phyloP scores from a whole-genome alignment of 176 grass and related monocot species.

The Panicum miliaceum region DNA sequence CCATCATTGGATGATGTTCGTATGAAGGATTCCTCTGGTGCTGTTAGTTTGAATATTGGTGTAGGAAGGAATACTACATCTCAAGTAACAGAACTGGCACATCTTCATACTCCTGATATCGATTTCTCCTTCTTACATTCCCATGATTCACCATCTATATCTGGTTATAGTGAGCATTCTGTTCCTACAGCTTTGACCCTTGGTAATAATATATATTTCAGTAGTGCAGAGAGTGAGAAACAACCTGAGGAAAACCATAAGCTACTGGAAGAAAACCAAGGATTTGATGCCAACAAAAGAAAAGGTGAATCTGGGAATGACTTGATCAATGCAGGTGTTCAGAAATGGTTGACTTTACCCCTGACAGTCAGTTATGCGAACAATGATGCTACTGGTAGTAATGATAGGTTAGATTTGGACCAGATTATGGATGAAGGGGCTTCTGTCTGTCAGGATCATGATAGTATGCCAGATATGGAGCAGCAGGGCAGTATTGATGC shows the following conservation, averaged over 20 bases:
- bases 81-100: constrained; percentile 38
- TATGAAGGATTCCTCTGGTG: constrained; percentile 38
- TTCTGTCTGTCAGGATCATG: constrained; percentile 45
- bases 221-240: constrained; percentile 26
- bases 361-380: constrained; percentile 27
- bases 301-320: constrained; percentile 27
- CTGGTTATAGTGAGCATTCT: constrained; percentile 53
- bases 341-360: constrained; percentile 55
- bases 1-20: constrained; percentile 18
- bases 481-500: constrained; percentile 22
- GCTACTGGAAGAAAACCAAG: constrained; percentile 33
- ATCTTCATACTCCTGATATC: constrained; percentile 42
- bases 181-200: constrained; percentile 62
- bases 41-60: constrained; percentile 41
- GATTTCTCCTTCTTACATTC: constrained; percentile 33
- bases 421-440: constrained; percentile 34
- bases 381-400: constrained; percentile 32
- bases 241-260: constrained; percentile 35
- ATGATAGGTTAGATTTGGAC: constrained; percentile 42
- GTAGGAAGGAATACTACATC: constrained; percentile 8
- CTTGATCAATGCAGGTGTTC: constrained; percentile 39
- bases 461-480: constrained; percentile 42
- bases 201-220: constrained; percentile 57
- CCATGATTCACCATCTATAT: constrained; percentile 21
- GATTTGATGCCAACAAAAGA: constrained; percentile 33